These are phyloP conservation scores for Lycium ferocissimum DNA, from an alignment of 257 asterid species.

Conservation along the genomic window DNA sequence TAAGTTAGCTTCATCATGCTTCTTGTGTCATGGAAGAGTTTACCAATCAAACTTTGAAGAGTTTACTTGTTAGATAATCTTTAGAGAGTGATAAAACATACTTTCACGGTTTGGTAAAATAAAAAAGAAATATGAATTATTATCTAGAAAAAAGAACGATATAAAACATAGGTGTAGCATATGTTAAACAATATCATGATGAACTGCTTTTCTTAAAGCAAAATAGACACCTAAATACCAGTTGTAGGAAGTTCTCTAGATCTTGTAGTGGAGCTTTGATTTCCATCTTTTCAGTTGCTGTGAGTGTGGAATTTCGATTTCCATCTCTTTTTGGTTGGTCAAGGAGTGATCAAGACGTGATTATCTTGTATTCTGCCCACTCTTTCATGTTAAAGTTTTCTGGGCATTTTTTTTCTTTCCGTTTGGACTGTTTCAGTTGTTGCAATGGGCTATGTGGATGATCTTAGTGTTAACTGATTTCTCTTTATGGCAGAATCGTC, in stretches of 20 bases:
- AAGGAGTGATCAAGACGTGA: slow-evolving; percentile 9
- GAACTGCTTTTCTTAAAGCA: background rate
- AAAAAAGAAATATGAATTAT: slow-evolving; percentile 11
- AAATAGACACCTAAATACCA: background rate
- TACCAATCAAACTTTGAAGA: background rate
- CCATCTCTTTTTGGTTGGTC: background rate
- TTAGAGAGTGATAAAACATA: background rate
- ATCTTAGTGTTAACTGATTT: background rate
- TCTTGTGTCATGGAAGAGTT: slow-evolving; percentile 18
- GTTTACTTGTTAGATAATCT: background rate
- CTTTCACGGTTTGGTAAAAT: background rate
- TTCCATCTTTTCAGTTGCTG: background rate
- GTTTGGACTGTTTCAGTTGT: slow-evolving; percentile 23
- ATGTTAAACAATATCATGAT: background rate
- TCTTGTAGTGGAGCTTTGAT: slow-evolving; percentile 17
- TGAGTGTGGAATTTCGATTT: background rate
- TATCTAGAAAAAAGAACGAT: slow-evolving; percentile 2
- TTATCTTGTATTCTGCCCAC: background rate
- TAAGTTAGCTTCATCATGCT: background rate
- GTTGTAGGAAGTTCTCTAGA: slow-evolving; percentile 15
- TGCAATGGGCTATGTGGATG: background rate
- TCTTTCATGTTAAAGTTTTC: background rate
- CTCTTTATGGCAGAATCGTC: slow-evolving; percentile 75
- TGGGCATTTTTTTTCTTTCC: background rate
- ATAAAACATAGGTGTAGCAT: background rate